Evolutionary conservation across 23 red algal species (phyloP).

Genomic region (Chondrus crispus): DNA sequence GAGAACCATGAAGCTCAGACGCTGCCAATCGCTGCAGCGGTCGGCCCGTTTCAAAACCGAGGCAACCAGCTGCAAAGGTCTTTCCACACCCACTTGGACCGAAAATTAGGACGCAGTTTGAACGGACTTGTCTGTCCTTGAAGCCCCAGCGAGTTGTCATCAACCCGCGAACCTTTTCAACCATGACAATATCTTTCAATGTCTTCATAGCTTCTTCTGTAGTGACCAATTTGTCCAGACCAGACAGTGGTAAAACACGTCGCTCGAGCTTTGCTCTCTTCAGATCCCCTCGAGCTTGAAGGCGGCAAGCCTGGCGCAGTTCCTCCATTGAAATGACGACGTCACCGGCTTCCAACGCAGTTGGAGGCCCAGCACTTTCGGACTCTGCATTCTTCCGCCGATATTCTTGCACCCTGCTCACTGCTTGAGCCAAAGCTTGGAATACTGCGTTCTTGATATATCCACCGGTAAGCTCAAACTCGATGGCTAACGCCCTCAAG

Average conservation of each 20-base stretch:
- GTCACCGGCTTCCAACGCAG: neutral
- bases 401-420: conserved; percentile 48
- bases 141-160: conserved; percentile 62
- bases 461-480: conserved; percentile 63
- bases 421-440: conserved; percentile 54
- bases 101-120: conserved; percentile 53
- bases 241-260: conserved; percentile 39
- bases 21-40: conserved; percentile 47
- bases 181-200: conserved; percentile 45
- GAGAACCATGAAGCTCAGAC: conserved; percentile 46
- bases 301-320: conserved; percentile 47
- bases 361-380: neutral
- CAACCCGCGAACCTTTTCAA: conserved; percentile 58
- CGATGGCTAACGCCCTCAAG: conserved; percentile 34
- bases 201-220: conserved; percentile 46
- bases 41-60: conserved; percentile 67
- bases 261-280: conserved; percentile 54
- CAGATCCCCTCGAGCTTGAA: conserved; percentile 56
- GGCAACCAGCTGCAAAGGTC: conserved; percentile 55
- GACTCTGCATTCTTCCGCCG: neutral
- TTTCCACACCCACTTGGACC: conserved; percentile 54
- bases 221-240: conserved; percentile 44
- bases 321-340: conserved; percentile 60
- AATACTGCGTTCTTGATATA: conserved; percentile 69
- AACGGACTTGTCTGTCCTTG: conserved; percentile 35